Base-by-base conservation (phyloP, 345 rosid genomes). In the Syzygium grande region DNA sequence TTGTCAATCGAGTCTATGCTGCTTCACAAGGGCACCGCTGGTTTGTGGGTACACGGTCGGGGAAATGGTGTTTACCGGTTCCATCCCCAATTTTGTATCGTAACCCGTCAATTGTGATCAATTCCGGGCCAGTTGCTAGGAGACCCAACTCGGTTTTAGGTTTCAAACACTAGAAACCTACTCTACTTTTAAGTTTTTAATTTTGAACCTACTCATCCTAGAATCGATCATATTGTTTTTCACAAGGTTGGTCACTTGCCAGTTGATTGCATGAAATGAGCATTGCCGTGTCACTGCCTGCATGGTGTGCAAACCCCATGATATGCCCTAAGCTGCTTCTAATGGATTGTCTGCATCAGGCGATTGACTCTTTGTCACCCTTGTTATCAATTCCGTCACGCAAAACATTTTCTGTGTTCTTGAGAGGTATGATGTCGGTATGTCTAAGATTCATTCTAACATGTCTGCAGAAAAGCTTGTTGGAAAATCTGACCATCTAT, bases 401-500 rank as follows among this genome's bases (percentile, higher is more conserved):
- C 49, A 9, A 38, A 73, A 13, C 4, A 0, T 38, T 73, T 38
- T 73, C 80, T 1, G 0, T 73, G 83, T 73, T 38, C 12, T 38
- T 34, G 49, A 73, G 49, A 73, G 19, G 27, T 38, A 21, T 73
- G 83, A 19, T 73, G 49, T 19, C 83, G 12, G 49, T 10, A 38
- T 43, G 15, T 21, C 49, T 73, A 19, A 38, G 49, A 73, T 73
- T 38, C 49, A 73, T 38, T 73, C 49, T 73, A 73, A 38, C 49
- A 34, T 34, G 15, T 43, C 49, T 19, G 83, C 83, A 73, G 83
- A 73, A 73, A 73, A 38, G 80, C 34, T 88, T 4, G 97, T 90
- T n/a, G 94, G 89, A 89, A 87, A 89, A 46, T 84, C 93, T 7
- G 92, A 90, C 23, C 87, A 90, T 78, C 93, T 43, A 30, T 90